Percentiles rank a stretch among this genome's conserved stretches.
Conservation (phyloP, 192 early-diverging fungal genomes). For the Funneliformis mosseae region DNA sequence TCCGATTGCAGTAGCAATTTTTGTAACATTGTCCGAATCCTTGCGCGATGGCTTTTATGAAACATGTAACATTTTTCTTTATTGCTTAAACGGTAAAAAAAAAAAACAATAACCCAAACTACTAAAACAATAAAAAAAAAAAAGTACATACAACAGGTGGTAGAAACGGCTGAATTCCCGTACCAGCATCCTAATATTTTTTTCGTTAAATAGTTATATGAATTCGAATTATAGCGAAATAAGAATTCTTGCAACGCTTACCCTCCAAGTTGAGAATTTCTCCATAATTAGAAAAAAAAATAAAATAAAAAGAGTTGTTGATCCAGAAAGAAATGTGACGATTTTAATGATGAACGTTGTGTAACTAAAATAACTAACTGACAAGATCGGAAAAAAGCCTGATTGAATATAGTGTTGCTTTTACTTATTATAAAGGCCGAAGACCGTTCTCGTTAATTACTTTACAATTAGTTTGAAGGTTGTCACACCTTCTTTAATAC, state of each 20-base stretch:
- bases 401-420: neutral
- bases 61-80: neutral
- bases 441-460: too few species aligned
- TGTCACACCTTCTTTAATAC: too few species aligned
- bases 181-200: constrained; percentile 66
- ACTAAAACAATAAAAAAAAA: neutral
- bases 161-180: constrained; percentile 89
- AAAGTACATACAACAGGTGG: constrained; percentile 63
- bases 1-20: constrained; percentile 38
- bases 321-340: too few species aligned
- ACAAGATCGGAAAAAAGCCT: neutral
- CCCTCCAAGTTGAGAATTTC: constrained; percentile 88
- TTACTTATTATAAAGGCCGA: too few species aligned
- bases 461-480: too few species aligned
- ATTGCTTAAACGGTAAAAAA: too few species aligned
- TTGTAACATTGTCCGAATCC: constrained; percentile 41
- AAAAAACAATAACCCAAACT: neutral
- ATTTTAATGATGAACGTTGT: neutral
- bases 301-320: too few species aligned
- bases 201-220: neutral
- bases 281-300: constrained; percentile 59
- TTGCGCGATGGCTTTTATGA: constrained; percentile 53
- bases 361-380: neutral
- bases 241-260: constrained; percentile 33
- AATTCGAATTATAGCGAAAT: neutral